phyloP scores from a whole-genome alignment of 805 yeast genomes.

The Pichia manshurica region DNA sequence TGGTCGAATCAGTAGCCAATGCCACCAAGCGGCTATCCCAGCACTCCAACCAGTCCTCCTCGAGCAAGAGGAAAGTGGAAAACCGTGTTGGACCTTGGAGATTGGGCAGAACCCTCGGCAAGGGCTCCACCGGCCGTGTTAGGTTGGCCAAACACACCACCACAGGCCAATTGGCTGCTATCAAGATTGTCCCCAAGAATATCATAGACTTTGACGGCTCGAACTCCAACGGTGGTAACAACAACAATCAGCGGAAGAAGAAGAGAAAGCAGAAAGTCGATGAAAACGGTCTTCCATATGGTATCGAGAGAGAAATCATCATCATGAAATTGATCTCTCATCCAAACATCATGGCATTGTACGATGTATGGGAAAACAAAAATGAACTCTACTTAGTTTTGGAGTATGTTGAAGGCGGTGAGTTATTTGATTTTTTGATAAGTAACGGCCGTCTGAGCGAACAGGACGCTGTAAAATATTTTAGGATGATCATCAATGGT shows the following conservation, averaged over 20 bases:
- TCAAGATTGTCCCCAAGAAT: slow-evolving; percentile 71
- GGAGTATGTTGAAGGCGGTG: slow-evolving; percentile 88
- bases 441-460: slow-evolving; percentile 67
- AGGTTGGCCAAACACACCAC: slow-evolving; percentile 62
- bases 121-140: slow-evolving; percentile 81
- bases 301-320: slow-evolving; percentile 94
- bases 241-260: slow-evolving; percentile 20
- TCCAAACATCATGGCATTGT: slow-evolving; percentile 86
- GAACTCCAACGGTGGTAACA: neutral
- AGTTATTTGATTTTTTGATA: slow-evolving; percentile 68
- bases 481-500: slow-evolving; percentile 71
- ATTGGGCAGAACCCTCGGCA: slow-evolving; percentile 70
- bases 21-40: slow-evolving; percentile 34
- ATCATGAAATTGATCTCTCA: slow-evolving; percentile 95
- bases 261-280: slow-evolving; percentile 21
- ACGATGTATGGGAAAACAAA: slow-evolving; percentile 97
- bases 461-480: slow-evolving; percentile 67
- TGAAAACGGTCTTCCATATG: slow-evolving; percentile 71
- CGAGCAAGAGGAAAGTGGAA: slow-evolving; percentile 31
- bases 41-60: slow-evolving; percentile 36
- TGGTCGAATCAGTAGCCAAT: slow-evolving; percentile 33
- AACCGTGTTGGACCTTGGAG: slow-evolving; percentile 74
- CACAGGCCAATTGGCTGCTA: slow-evolving; percentile 76
- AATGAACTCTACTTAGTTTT: slow-evolving; percentile 76
- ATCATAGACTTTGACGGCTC: slow-evolving; percentile 20